Percentiles rank a stretch among this genome's conserved stretches.
Conservation (phyloP, 345 rosid species). For the Citropsis articulata region DNA sequence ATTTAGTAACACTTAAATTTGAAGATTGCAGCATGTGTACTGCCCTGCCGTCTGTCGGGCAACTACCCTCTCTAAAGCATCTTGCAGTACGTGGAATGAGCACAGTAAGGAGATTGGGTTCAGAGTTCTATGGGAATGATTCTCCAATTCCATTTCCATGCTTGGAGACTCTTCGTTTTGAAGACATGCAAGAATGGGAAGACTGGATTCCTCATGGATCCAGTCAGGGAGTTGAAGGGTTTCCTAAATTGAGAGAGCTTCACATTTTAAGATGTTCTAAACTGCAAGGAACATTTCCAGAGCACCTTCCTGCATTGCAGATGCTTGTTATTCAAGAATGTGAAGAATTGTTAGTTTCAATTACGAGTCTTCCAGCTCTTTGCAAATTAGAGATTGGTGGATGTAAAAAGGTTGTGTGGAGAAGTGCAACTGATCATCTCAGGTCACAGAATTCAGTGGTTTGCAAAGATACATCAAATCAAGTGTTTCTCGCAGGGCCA, state of each 20-base stretch:
- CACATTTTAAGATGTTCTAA: constrained; percentile 23
- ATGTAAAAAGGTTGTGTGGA: neutral
- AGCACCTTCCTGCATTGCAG: constrained; percentile 8
- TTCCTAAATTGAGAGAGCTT: constrained; percentile 31
- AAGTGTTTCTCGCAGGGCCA: neutral
- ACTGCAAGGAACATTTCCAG: constrained; percentile 19
- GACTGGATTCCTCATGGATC: constrained; percentile 22
- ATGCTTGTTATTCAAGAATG: constrained; percentile 3
- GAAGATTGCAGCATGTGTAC: neutral
- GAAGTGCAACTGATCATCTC: neutral
- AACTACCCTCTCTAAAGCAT: neutral
- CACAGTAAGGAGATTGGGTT: neutral
- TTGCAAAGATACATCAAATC: neutral
- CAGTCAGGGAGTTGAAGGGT: neutral
- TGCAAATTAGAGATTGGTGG: neutral
- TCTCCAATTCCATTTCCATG: neutral
- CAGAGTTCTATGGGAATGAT: neutral
- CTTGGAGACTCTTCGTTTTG: constrained; percentile 12
- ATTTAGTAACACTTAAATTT: neutral
- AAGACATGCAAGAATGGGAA: constrained; percentile 28
- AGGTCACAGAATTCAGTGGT: neutral
- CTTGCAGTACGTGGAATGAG: neutral
- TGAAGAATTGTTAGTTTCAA: neutral
- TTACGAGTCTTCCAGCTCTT: constrained; percentile 1
- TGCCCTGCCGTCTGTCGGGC: constrained; percentile 6